These are phyloP conservation scores for Colletotrichum sp. DNA, from an alignment of 2,329 filamentous ascomycete genomes.

Conservation along the genomic window DNA sequence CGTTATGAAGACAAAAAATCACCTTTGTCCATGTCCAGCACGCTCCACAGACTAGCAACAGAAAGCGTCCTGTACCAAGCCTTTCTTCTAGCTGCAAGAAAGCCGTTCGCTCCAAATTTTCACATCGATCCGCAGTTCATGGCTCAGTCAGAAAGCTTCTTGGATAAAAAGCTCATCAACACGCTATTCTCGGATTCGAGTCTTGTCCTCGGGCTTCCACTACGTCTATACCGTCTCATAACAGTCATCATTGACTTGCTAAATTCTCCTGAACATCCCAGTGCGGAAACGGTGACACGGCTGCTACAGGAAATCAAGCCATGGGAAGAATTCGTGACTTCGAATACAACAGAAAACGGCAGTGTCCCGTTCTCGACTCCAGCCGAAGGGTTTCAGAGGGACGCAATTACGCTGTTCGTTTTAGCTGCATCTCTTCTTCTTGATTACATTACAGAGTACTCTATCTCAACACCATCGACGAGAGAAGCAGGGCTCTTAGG, in stretches of 20 bases:
- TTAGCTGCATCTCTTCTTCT: background rate
- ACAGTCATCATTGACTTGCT: background rate
- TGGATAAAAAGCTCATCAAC: background rate
- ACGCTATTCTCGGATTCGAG: background rate
- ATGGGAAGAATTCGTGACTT: background rate
- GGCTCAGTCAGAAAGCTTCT: background rate
- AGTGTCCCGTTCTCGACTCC: fast-evolving
- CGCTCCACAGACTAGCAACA: background rate
- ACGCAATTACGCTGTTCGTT: background rate
- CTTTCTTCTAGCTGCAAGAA: background rate
- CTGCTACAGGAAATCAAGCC: background rate
- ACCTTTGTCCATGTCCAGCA: background rate
- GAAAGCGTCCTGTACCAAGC: background rate
- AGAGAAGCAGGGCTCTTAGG: background rate
- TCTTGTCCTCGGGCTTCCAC: background rate
- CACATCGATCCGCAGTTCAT: background rate
- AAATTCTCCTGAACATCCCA: background rate
- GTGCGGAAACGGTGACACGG: background rate
- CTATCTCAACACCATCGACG: background rate
- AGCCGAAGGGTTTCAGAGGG: background rate
- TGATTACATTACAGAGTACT: background rate
- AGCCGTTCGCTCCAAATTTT: background rate
- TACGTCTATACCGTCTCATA: background rate
- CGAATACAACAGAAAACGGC: fast-evolving
- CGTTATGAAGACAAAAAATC: background rate